Evolutionary conservation across 1,139 yeast species (phyloP).

Genomic region (Scheffersomyces insectosa): DNA sequence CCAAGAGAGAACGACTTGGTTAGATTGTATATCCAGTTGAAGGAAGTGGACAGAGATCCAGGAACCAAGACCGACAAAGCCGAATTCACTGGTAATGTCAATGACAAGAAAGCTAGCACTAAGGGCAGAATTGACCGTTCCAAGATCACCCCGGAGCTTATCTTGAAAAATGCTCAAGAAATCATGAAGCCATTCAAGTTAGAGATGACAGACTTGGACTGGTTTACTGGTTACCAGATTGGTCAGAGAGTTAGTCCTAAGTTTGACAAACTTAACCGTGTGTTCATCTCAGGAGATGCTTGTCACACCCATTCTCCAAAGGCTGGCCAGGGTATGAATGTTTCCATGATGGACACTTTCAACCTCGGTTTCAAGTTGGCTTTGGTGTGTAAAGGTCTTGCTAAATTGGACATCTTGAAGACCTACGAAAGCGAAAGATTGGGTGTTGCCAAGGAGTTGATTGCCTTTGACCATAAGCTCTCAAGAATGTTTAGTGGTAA

Average conservation of each 20-base stretch:
- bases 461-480: conserved; percentile 32
- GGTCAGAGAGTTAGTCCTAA: conserved; percentile 34
- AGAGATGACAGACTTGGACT: conserved; percentile 24
- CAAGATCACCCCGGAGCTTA: conserved; percentile 25
- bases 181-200: conserved; percentile 30
- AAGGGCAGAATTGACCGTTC: conserved; percentile 28
- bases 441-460: conserved; percentile 32
- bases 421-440: conserved; percentile 33
- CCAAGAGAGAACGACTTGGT: conserved; percentile 36
- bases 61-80: conserved; percentile 4
- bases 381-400: conserved; percentile 26
- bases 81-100: conserved; percentile 8
- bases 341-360: conserved; percentile 23
- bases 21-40: conserved; percentile 23
- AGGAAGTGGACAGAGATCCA: conserved; percentile 25
- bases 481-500: conserved; percentile 32
- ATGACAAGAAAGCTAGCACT: conserved; percentile 7
- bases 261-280: conserved; percentile 21
- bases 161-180: conserved; percentile 27
- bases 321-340: conserved; percentile 44
- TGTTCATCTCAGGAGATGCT: conserved; percentile 40
- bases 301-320: conserved; percentile 41
- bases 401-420: conserved; percentile 16
- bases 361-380: conserved; percentile 39
- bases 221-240: conserved; percentile 39